Base-by-base conservation (phyloP, 306 rosid species). In the Nissolia schottii region DNA sequence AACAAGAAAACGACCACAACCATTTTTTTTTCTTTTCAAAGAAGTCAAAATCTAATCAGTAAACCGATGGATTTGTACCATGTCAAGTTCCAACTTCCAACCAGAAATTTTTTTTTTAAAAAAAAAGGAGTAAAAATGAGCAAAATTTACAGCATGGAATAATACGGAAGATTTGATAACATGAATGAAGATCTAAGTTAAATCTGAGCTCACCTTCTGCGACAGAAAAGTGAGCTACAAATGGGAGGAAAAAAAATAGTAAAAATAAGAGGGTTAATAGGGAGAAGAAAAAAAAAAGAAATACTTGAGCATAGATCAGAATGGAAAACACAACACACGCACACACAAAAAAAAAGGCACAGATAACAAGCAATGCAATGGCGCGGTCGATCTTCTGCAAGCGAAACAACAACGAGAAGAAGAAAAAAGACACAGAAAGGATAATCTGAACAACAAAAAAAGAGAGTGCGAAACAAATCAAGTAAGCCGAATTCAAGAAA, bases 141-240 rank as follows among this genome's bases (percentile, higher is more conserved):
- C 15, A 22, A 61, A 29, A 45, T n/a, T 60, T 34, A 64, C 43
- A 64, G 22, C 43, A n/a, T 20, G 23, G 10, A 20, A 32, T 18
- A 49, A 2, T 3, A 18, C 31, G 29, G 6, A 41, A 49, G 41
- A 27, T 64, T 61, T 37, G 4, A 32, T 32, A 57, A 18, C 43
- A 60, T 6, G 37, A 71, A 67, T 51, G 60, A 83, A 83, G 81
- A 83, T 83, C 84, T 64, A 60, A 51, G n/a, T n/a, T n/a, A n/a
- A n/a, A n/a, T n/a, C 73, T 32, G 37, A 63, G 38, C 24, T 29
- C 5, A n/a, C n/a, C n/a, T n/a, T 15, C 51, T 12, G 15, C n/a
- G 1, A 4, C 65, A 51, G 3, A 28, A 74, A 31, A 12, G 48
- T 19, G 67, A 15, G 25, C 16, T 13, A 70, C n/a, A 38, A 38